These are phyloP conservation scores for Citrullus colocynthis DNA, from an alignment of 306 rosid species.

Conservation along the genomic window DNA sequence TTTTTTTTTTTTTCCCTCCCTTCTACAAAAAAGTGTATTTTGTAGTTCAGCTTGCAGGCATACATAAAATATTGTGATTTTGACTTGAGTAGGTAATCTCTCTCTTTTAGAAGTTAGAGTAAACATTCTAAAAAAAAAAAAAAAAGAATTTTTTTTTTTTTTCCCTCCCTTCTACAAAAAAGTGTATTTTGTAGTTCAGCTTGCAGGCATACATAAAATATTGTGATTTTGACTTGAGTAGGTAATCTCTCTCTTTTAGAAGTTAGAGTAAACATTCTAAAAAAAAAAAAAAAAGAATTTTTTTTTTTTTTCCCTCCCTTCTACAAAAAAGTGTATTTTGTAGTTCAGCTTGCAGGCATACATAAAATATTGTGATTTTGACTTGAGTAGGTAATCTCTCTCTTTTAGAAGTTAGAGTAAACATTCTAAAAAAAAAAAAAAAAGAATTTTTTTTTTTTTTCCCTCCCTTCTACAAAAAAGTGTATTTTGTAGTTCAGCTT, in stretches of 20 bases:
- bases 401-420: not conserved
- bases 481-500: not conserved
- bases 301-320: too few species aligned
- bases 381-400: not conserved
- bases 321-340: too few species aligned
- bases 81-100: not conserved
- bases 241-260: not conserved
- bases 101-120: not conserved
- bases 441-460: too few species aligned
- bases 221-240: not conserved
- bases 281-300: too few species aligned
- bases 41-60: not conserved
- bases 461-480: too few species aligned
- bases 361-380: not conserved
- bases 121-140: too few species aligned
- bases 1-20: too few species aligned
- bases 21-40: too few species aligned
- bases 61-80: not conserved
- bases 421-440: too few species aligned
- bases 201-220: not conserved
- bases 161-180: too few species aligned
- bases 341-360: not conserved
- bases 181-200: not conserved
- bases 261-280: too few species aligned
- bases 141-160: too few species aligned